Evolutionary conservation across 208 protist species (phyloP), one percentile per base, ranked within the genome.

Genomic region (Tritrichomonas foetus): DNA sequence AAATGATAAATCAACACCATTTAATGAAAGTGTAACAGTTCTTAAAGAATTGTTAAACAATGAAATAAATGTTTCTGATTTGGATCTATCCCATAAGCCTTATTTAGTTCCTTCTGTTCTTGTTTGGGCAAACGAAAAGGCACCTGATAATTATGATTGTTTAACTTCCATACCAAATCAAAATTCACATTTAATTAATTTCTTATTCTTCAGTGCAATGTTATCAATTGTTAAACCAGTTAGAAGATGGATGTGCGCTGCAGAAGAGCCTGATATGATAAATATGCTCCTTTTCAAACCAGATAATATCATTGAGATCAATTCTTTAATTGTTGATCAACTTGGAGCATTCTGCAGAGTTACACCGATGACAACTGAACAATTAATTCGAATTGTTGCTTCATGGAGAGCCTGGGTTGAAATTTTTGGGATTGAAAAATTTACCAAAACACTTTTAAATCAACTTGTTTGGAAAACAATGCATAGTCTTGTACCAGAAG

Each of bases 401-500:
- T 5, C 64, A 11, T 69, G 64, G 64, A 8, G 64, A 5, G 64
- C 64, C 22, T 69, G 64, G 64, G 64, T n/a, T 33, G 27, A 16
- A 30, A 69, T 69, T n/a, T 69, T 69, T n/a, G 11, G 22, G 3
- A 33, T 69, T 69, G 27, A 69, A 33, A 25, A 69, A n/a, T n/a
- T 69, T 69, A 33, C 27, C 20, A 69, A 69, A 30, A n/a, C 27
- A n/a, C 8, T 69, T 5, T 69, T 69, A 30, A 69, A n/a, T 30
- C 64, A 69, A 25, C 64, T 69, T n/a, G 64, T 69, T 69, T 69
- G 64, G 64, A 69, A 69, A 69, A 69, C 64, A 69, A n/a, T 69
- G 11, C 64, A 69, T 69, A 69, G 64, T 33, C n/a, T 69, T 5
- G 25, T 69, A 33, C 64, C 64, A n/a, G 27, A n/a, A 69, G 64